A percentile compares a stretch with the other conserved stretches of the same genome.
phyloP scores from a whole-genome alignment of 257 asterid genomes.

The Haberlea rhodopensis region DNA sequence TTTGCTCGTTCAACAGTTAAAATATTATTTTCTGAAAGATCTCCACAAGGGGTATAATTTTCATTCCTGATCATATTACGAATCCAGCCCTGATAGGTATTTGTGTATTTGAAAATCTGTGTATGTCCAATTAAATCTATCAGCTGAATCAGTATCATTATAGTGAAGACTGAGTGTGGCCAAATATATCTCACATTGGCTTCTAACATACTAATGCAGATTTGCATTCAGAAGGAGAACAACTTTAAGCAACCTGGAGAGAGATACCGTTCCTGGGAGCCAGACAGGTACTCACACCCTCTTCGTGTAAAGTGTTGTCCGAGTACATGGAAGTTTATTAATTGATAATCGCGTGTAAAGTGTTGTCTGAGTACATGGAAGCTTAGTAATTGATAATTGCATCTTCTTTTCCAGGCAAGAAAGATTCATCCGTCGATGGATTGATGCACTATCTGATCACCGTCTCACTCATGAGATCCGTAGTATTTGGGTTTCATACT shows the following conservation, averaged over 20 bases:
- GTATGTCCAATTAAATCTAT: not conserved
- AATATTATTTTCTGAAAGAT: not conserved
- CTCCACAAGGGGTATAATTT: not conserved
- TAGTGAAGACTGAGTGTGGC: not conserved
- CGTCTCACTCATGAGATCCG: conserved; percentile 70
- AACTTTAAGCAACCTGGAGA: conserved; percentile 73
- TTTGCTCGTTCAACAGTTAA: not conserved
- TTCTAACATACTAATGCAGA: conserved; percentile 28
- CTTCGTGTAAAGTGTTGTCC: not conserved
- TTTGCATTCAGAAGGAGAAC: conserved; percentile 56
- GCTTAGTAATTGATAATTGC: too few relatives aligned
- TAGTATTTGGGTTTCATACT: conserved; percentile 62
- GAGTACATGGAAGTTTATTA: not conserved
- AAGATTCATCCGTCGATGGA: conserved; percentile 49
- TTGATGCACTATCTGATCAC: conserved; percentile 55
- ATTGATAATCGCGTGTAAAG: conserved; percentile 8
- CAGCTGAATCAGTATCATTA: not conserved
- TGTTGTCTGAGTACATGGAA: too few relatives aligned
- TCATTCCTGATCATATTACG: not conserved
- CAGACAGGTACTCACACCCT: conserved; percentile 44
- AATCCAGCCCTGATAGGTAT: not conserved
- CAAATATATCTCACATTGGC: not conserved
- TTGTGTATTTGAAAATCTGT: not conserved
- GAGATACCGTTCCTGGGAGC: conserved; percentile 54
- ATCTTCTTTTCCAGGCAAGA: conserved; percentile 49